Base-by-base conservation (phyloP, 768 basidiomycete genomes). In the Mycena indigotica region DNA sequence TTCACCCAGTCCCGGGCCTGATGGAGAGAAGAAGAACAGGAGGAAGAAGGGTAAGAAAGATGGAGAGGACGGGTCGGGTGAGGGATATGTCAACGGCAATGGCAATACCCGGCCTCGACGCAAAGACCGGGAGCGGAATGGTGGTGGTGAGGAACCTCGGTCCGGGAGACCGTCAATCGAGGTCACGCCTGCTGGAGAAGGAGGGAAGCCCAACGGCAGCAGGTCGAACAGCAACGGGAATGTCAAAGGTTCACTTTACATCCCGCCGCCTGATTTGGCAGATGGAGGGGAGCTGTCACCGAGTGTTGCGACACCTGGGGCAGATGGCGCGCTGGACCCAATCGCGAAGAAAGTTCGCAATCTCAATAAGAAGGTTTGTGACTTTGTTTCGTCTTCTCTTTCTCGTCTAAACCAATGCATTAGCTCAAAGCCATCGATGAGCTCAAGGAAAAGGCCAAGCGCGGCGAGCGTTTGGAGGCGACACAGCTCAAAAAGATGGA, bases 341-440 rank as follows among this genome's bases (percentile, higher is more conserved):
- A 71, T 79, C 45, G 89, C 91, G 48, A 99, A 98, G 85, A 98
- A 96, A 82, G 83, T 90, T 48, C 81, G 97, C 66, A 98, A 97
- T 71, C 67, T 99, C 72, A 92, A 84, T 70, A 99, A 99, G 82
- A 99, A 97, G 87, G 95, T 90, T 38, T 32, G 81, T 72, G 16
- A 50, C 40, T 23, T 50, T 19, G 21, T 39, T 53, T 25, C 50
- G 58, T 53, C 28, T 62, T 35, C 55, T 65, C n/a, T 50, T 56
- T 28, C 24, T 53, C 4, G 6, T 24, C 12, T 12, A 50, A 39
- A 15, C 4, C 24, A 6, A 5, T 44, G 21, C 6, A 8, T 13
- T 64, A 97, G 95, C 80, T 99, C 63, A 98, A 97, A 72, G 96
- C 96, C n/a, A 98, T 99, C 64, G 94, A 98, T 21, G 95, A 98